A percentile compares a stretch with the other conserved stretches of the same genome.
These are phyloP conservation scores for Penicillium sp. DNA, from an alignment of 2,329 filamentous ascomycete genomes.

Conservation along the genomic window DNA sequence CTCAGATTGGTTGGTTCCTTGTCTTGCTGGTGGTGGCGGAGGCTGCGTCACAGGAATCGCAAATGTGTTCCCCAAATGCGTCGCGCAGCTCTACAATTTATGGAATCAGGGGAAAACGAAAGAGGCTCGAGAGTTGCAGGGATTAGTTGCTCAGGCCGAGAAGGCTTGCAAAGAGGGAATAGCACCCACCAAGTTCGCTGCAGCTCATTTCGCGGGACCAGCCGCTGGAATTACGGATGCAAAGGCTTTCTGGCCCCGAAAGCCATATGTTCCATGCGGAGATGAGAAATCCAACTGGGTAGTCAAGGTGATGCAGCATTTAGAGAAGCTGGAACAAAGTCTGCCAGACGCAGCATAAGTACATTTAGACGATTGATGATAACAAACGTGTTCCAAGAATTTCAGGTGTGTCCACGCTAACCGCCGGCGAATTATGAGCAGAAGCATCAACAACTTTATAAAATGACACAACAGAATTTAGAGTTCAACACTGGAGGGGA, in stretches of 20 bases:
- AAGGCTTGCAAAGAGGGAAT: slow-evolving; percentile 56
- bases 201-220: slow-evolving; percentile 46
- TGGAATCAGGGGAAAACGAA: slow-evolving; percentile 43
- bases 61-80: slow-evolving; percentile 50
- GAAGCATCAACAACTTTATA: no score
- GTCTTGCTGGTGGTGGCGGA: slow-evolving; percentile 42
- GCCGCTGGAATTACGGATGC: slow-evolving; percentile 37
- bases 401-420: no score
- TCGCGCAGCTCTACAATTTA: slow-evolving; percentile 44
- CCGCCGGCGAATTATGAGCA: no score
- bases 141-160: slow-evolving; percentile 50
- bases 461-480: no score
- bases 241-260: slow-evolving; percentile 46
- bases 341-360: slow-evolving; percentile 15
- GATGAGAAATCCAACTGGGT: slow-evolving; percentile 48
- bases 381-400: no score
- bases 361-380: background rate
- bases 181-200: slow-evolving; percentile 51
- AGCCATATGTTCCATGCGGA: slow-evolving; percentile 45
- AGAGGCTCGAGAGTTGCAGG: slow-evolving; percentile 46
- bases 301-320: slow-evolving; percentile 39
- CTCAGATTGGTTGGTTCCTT: slow-evolving; percentile 48
- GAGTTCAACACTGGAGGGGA: no score
- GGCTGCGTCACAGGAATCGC: slow-evolving; percentile 52
- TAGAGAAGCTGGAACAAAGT: slow-evolving; percentile 19